Evolutionary conservation across 352 stramenopile genomes (phyloP).

Genomic region (Pythium periplocum): DNA sequence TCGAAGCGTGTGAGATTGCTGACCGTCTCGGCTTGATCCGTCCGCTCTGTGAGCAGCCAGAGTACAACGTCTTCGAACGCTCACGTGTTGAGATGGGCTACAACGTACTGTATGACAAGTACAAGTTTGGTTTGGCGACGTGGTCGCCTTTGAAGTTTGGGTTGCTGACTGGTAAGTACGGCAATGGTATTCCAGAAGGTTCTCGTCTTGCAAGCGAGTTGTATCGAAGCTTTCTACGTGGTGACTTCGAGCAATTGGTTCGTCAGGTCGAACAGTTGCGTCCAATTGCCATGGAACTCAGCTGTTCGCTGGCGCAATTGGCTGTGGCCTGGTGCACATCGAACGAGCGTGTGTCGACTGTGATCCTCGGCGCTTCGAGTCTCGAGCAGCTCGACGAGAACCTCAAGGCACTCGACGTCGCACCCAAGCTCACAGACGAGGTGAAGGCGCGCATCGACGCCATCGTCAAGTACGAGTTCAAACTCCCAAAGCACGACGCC

Average conservation of each 20-base stretch:
- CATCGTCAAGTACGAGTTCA: constrained; percentile 22
- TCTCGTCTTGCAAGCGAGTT: constrained; percentile 20
- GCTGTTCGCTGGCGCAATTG: constrained; percentile 32
- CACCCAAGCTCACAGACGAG: constrained; percentile 30
- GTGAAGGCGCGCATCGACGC: constrained; percentile 30
- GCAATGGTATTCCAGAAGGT: constrained; percentile 11
- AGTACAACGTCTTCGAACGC: constrained; percentile 53
- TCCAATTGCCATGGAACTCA: constrained; percentile 24
- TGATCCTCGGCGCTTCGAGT: constrained; percentile 34
- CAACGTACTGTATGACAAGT: constrained; percentile 26
- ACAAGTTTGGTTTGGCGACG: constrained; percentile 30
- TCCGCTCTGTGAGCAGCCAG: constrained; percentile 37
- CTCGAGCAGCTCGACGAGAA: constrained; percentile 42
- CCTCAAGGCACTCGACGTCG: constrained; percentile 23
- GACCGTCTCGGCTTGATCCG: constrained; percentile 25
- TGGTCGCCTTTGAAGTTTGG: constrained; percentile 34
- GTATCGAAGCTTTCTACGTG: constrained; percentile 17
- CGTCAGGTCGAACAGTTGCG: constrained; percentile 6
- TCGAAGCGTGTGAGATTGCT: constrained; percentile 28
- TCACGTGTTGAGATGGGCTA: constrained; percentile 40
- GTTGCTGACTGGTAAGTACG: constrained; percentile 46
- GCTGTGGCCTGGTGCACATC: constrained; percentile 37
- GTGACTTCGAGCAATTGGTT: constrained; percentile 10
- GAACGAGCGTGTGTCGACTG: constrained; percentile 33
- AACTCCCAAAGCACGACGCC: constrained; percentile 1